phyloP scores from a whole-genome alignment of 257 asterid genomes.

The Solanum pinnatisectum region DNA sequence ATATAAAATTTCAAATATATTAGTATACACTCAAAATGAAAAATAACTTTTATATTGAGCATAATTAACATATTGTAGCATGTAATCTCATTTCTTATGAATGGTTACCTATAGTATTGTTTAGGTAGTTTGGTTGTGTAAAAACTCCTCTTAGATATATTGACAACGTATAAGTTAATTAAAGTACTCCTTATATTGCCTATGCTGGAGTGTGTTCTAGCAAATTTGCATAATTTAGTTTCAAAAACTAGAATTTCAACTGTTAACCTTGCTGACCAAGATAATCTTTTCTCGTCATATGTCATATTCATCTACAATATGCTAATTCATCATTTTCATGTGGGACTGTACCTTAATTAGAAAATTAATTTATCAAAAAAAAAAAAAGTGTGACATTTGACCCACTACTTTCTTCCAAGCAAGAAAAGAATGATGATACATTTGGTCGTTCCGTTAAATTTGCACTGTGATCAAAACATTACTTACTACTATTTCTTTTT shows the following conservation, averaged over 20 bases:
- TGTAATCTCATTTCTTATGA: neutral
- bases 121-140: neutral
- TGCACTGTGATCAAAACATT: neutral
- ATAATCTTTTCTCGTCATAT: neutral
- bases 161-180: neutral
- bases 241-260: neutral
- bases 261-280: neutral
- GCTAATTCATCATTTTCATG: neutral
- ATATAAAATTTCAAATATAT: neutral
- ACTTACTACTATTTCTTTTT: neutral
- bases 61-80: neutral
- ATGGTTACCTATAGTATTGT: neutral
- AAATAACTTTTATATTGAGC: neutral
- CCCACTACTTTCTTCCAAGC: constrained; percentile 6
- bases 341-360: neutral
- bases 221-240: neutral
- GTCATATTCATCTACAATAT: neutral
- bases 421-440: neutral
- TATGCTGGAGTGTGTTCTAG: neutral
- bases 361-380: neutral
- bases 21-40: neutral
- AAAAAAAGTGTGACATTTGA: neutral
- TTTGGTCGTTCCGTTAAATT: neutral
- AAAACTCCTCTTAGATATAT: neutral
- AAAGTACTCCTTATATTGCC: neutral